Base-by-base conservation (phyloP, 1,284 basidiomycete species). In the Irpex sp. region DNA sequence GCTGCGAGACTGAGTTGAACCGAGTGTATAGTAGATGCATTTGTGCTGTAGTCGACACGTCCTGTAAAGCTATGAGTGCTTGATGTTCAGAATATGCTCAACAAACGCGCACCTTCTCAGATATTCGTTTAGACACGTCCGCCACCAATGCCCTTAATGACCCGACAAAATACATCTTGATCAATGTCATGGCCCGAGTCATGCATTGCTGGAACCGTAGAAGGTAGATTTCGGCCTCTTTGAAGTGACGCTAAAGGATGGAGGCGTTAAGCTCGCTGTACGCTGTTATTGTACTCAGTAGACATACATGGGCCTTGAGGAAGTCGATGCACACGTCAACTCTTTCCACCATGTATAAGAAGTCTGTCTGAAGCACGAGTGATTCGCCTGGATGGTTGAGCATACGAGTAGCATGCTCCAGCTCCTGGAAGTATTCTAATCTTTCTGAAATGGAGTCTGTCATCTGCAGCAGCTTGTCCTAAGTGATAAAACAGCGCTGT, bases 151-250 rank as follows among this genome's bases (percentile, higher is more conserved):
- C 85, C 61, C 88, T 83, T 9, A 97, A 79, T 1, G 91, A 89
- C 3, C 90, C 89, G 21, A 95, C 88, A 70, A 97, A 96, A 76
- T 91, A 94, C 85, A 97, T 94, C 73, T 93, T 95, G 78, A 97
- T 94, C 58, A 98, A 81, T 0, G 94, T 97, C 95, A 97, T 97
- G 21, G 94, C 92, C 39, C 95, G 87, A 0, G 93, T 96, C 84
- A 97, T 89, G 75, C 95, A 97, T 76, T 97, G 95, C 70, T 96
- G 94, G 77, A 95, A 97, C 26, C 95, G 88, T 19, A 98, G 82
- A 7, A 97, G 80, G 73, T 97, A 97, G 17, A 97, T 80, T 70
- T 97, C 94, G 8, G 94, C 88, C 78, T 97, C 95, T 68, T 85
- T 85, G 77, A 90, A 97, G 73, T 95, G 89, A 68, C 93, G 85